Base-by-base conservation (phyloP, 2,329 filamentous ascomycete genomes). In the Fusarium sacchari region DNA sequence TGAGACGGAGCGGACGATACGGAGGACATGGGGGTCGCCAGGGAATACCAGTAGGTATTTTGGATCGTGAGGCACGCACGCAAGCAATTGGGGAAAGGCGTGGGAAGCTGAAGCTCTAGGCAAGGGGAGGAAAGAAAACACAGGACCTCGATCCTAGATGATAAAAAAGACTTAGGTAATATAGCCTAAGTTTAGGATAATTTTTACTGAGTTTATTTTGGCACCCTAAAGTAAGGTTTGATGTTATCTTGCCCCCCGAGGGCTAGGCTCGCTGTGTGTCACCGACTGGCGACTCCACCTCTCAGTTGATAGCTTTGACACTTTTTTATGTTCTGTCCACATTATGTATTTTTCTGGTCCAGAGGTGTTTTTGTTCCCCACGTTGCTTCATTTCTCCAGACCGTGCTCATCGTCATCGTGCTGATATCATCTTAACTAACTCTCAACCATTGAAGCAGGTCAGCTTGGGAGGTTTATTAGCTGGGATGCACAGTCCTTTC, bases 1-100 rank as follows among this genome's bases (percentile, higher is more conserved):
- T 50, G 34, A 64, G 24, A 57, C 70, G 70, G 70, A 69, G 69
- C 69, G 64, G 64, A 72, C 52, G 28, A 34, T 37, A 55, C 69
- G 69, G 69, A 64, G 50, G 50, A 39, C 50, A 53, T 28, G 50
- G 50, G 50, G 32, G 44, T 5, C 12, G n/a, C 5, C 50, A 39
- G 24, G 34, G 50, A 28, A 52, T 44, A 60, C n/a, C n/a, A 24
- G 26, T 22, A 30, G 42, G 28, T 34, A 34, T 50, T 34, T 34
- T 50, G 30, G 64, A 66, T 67, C 53, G 61, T 61, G 39, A 34
- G 28, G 30, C 43, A 53, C 58, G 49, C 43, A 28, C 42, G 47
- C 28, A 55, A 37, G 28, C 28, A 43, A 49, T 36, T 42, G 47
- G 50, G 47, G 52, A 30, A 62, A 50, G 61, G 61, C 44, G 64